Conservation (phyloP, 345 rosid species). For the Abelmoschus esculentus region DNA sequence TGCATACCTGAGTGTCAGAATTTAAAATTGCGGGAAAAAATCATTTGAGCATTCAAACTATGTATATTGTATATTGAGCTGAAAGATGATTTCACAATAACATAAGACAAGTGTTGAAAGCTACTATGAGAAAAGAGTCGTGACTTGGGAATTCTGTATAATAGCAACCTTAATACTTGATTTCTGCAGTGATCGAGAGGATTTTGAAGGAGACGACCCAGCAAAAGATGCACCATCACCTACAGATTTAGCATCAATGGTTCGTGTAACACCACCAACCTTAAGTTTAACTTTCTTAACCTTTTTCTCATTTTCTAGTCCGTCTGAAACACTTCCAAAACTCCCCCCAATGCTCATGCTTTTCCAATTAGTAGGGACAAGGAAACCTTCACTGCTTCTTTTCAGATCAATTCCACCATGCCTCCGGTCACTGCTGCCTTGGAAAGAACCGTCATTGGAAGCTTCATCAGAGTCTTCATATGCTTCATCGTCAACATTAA, state of each 20-base stretch:
- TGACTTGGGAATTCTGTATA: neutral
- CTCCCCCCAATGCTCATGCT: slow-evolving; percentile 19
- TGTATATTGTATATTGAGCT: neutral
- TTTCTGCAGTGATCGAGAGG: slow-evolving; percentile 17
- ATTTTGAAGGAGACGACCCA: slow-evolving; percentile 18
- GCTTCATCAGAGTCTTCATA: slow-evolving; percentile 63
- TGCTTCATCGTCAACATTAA: slow-evolving; percentile 42
- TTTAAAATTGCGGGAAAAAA: neutral
- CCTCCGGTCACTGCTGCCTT: slow-evolving; percentile 34
- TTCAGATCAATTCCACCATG: slow-evolving; percentile 31
- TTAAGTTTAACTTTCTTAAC: slow-evolving; percentile 47
- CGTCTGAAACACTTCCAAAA: slow-evolving; percentile 24
- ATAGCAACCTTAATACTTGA: slow-evolving; percentile 12
- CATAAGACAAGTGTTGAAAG: neutral
- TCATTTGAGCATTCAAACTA: neutral
- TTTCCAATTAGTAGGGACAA: slow-evolving; percentile 41
- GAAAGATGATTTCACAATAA: neutral
- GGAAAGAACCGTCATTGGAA: slow-evolving; percentile 54
- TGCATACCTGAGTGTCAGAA: neutral
- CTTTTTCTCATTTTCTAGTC: slow-evolving; percentile 27
- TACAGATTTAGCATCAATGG: slow-evolving; percentile 33
- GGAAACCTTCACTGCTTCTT: slow-evolving; percentile 35
- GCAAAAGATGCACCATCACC: slow-evolving; percentile 21
- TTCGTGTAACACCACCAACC: slow-evolving; percentile 32
- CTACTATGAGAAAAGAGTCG: neutral